Evolutionary conservation across 192 early-diverging fungal species (phyloP).

Genomic region (Chytriomyces hyalinus): DNA sequence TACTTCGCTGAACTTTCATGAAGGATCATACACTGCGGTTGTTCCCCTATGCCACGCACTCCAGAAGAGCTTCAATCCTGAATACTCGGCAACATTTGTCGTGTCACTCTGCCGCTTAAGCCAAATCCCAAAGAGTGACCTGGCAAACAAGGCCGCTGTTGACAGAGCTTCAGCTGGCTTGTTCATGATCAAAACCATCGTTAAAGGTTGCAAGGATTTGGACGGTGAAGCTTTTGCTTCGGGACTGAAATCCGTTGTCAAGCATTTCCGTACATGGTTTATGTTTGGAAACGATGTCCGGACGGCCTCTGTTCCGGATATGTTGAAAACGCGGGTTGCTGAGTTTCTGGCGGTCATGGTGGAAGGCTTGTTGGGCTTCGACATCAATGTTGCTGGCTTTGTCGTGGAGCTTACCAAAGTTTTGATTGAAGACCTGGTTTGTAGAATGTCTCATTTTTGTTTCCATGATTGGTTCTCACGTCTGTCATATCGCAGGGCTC

Average conservation of each 20-base stretch:
- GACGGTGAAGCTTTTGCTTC: slow-evolving; percentile 3
- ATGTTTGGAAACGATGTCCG: slow-evolving; percentile 7
- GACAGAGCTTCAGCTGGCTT: neutral
- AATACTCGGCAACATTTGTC: neutral
- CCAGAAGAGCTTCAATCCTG: neutral
- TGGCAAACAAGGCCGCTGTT: slow-evolving; percentile 3
- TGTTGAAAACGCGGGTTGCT: slow-evolving; percentile 30
- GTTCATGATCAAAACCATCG: neutral
- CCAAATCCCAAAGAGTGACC: neutral
- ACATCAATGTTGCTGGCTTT: slow-evolving; percentile 47
- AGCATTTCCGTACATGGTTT: slow-evolving; percentile 37
- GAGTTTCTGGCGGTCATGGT: slow-evolving; percentile 32
- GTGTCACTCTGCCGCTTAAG: neutral
- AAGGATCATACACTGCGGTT: neutral
- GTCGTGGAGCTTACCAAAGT: slow-evolving; percentile 34
- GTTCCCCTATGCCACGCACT: neutral
- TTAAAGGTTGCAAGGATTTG: slow-evolving; percentile 1
- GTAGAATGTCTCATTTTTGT: neutral
- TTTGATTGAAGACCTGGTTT: slow-evolving; percentile 26
- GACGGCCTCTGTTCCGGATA: neutral
- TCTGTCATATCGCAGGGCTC: neutral
- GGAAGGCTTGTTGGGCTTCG: slow-evolving; percentile 33
- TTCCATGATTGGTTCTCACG: neutral
- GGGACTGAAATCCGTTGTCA: slow-evolving; percentile 7
- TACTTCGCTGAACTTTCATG: neutral